Percentiles rank a stretch among this genome's conserved stretches.
These are phyloP conservation scores for Lipomyces sp. DNA, from an alignment of 805 yeast species.

Conservation along the genomic window DNA sequence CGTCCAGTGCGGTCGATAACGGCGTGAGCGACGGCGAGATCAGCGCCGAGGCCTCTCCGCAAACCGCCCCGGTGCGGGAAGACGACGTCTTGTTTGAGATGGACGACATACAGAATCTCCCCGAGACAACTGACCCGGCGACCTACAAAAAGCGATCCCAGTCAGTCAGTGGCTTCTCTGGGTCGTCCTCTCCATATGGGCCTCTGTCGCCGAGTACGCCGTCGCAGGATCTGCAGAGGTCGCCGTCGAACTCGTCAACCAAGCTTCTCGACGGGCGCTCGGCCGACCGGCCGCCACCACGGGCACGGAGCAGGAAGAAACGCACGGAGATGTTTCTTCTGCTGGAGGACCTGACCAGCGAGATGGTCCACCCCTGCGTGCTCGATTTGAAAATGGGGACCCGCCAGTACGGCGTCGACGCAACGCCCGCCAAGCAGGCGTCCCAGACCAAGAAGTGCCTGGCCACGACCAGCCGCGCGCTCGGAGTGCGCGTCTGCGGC, in stretches of 20 bases:
- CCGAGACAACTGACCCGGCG: neutral
- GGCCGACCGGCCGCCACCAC: too few relatives aligned
- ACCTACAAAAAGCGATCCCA: neutral
- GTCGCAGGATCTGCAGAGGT: too few relatives aligned
- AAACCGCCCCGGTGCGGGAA: slow-evolving; percentile 8
- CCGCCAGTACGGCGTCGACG: slow-evolving; percentile 96
- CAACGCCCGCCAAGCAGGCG: slow-evolving; percentile 60
- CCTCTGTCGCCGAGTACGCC: too few relatives aligned
- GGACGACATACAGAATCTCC: slow-evolving; percentile 14
- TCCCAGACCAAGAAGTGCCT: slow-evolving; percentile 83
- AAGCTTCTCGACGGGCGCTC: too few relatives aligned
- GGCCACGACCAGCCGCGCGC: slow-evolving; percentile 68
- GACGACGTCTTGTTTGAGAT: slow-evolving; percentile 22
- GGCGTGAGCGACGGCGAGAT: slow-evolving; percentile 21
- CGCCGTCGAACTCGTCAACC: too few relatives aligned
- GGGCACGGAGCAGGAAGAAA: slow-evolving; percentile 1
- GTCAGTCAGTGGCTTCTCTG: neutral
- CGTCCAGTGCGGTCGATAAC: neutral
- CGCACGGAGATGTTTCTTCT: slow-evolving; percentile 77
- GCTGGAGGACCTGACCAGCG: slow-evolving; percentile 84
- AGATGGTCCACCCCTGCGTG: slow-evolving; percentile 82
- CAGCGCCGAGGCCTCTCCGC: slow-evolving; percentile 18
- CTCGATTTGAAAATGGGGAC: slow-evolving; percentile 97
- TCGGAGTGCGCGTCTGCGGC: slow-evolving; percentile 95
- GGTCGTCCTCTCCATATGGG: neutral